Conservation (phyloP, 176 grass and related monocot genomes). For the Paspalum notatum region DNA sequence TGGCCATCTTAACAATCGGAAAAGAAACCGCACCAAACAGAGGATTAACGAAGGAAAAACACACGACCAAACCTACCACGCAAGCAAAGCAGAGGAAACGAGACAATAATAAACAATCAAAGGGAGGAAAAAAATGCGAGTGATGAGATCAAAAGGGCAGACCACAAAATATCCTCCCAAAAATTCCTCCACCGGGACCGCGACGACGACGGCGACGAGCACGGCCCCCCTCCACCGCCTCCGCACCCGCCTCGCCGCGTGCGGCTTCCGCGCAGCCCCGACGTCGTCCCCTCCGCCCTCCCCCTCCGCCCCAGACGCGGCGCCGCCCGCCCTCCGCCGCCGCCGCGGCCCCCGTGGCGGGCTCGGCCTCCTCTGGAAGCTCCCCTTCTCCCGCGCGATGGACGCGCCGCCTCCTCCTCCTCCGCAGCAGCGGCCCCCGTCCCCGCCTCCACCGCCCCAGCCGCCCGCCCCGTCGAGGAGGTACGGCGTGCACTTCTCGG, state of each 20-base stretch:
- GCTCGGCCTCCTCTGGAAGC: constrained; percentile 39
- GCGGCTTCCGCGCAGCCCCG: constrained; percentile 33
- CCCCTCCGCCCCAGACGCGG: not conserved
- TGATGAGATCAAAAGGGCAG: not conserved
- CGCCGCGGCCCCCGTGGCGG: constrained; percentile 29
- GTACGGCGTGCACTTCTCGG: constrained; percentile 83
- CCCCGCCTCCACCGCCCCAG: not conserved
- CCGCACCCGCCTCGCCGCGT: constrained; percentile 45
- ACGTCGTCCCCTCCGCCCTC: constrained; percentile 17
- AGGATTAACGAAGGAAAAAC: constrained; percentile 8
- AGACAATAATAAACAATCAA: too few species aligned
- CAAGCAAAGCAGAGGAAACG: constrained; percentile 9
- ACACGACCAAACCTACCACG: not conserved
- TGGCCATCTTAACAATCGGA: not conserved
- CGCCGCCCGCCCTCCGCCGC: constrained; percentile 16
- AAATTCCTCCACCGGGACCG: constrained; percentile 39
- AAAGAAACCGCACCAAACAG: constrained; percentile 2
- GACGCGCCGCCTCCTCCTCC: constrained; percentile 38
- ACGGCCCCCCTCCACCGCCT: constrained; percentile 43
- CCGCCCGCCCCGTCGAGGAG: constrained; percentile 56
- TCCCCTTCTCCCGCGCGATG: constrained; percentile 37
- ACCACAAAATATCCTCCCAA: constrained; percentile 46
- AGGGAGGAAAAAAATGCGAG: not conserved
- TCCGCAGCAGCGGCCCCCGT: constrained; percentile 1
- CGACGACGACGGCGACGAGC: constrained; percentile 39